Conservation (phyloP, 2,329 filamentous ascomycete genomes). For the Pseudonectria buxi region DNA sequence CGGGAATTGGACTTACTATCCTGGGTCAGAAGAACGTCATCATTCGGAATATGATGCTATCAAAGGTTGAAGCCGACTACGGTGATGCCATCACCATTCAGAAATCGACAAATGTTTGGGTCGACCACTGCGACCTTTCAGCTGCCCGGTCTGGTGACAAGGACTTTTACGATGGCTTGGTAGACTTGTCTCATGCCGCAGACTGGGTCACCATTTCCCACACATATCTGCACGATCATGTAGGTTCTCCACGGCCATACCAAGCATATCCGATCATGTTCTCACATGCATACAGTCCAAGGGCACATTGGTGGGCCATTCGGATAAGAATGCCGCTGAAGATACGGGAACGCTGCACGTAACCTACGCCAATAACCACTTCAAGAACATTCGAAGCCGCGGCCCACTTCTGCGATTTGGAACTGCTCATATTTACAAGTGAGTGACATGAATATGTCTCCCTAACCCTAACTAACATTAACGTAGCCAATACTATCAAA, state of each 20-base stretch:
- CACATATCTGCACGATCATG: constrained; percentile 37
- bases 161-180: constrained; percentile 37
- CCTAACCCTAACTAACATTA: not conserved
- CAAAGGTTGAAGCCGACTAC: constrained; percentile 37
- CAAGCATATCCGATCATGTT: not conserved
- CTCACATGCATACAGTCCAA: constrained; percentile 30
- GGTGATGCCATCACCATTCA: constrained; percentile 48
- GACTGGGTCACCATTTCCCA: constrained; percentile 38
- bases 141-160: constrained; percentile 32
- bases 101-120: constrained; percentile 40
- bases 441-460: too few species aligned
- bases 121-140: constrained; percentile 39
- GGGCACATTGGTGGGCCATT: constrained; percentile 54
- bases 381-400: constrained; percentile 53
- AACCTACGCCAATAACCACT: constrained; percentile 57
- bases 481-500: constrained; percentile 15
- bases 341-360: constrained; percentile 52
- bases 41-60: constrained; percentile 48
- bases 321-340: constrained; percentile 49
- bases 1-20: constrained; percentile 13
- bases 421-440: constrained; percentile 44
- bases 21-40: constrained; percentile 41
- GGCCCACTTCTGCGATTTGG: constrained; percentile 55
- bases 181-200: constrained; percentile 38
- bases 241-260: not conserved